Conservation (phyloP, 2,329 filamentous ascomycete genomes). For the Plenodomus tracheiphilus region DNA sequence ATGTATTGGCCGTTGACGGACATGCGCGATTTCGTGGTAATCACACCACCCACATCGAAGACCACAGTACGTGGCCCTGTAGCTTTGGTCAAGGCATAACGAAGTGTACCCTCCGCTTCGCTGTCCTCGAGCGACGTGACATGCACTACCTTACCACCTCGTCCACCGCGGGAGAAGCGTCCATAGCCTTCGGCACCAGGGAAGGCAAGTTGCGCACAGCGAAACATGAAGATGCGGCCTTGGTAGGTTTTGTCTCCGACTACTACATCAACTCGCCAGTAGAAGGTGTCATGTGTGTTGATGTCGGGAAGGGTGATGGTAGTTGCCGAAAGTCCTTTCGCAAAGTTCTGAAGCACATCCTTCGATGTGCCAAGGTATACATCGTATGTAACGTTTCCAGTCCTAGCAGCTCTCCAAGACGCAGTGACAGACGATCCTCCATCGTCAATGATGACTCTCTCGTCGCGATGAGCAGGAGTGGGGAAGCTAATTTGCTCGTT, state of each 20-base stretch:
- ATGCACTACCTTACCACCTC: slow-evolving; percentile 43
- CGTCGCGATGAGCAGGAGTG: slow-evolving; percentile 32
- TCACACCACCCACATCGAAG: slow-evolving; percentile 22
- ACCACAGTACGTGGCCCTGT: slow-evolving; percentile 20
- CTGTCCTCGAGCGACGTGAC: slow-evolving; percentile 44
- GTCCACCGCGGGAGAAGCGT: slow-evolving; percentile 41
- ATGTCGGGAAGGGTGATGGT: slow-evolving; percentile 8
- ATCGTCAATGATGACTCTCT: slow-evolving; percentile 27
- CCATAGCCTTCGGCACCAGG: slow-evolving; percentile 46
- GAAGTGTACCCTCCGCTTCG: slow-evolving; percentile 37
- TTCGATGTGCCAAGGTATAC: slow-evolving; percentile 26
- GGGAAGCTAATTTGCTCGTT: slow-evolving; percentile 32
- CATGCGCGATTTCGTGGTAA: slow-evolving; percentile 20
- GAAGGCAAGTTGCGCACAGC: slow-evolving; percentile 42
- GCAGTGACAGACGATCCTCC: slow-evolving; percentile 14
- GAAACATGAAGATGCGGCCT: slow-evolving; percentile 36
- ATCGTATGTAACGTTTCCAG: slow-evolving; percentile 20
- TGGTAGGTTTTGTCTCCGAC: slow-evolving; percentile 15
- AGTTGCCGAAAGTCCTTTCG: slow-evolving; percentile 3
- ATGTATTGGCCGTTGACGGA: slow-evolving; percentile 18
- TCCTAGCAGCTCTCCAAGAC: slow-evolving; percentile 27
- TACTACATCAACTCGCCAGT: slow-evolving; percentile 39
- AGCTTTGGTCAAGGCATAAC: slow-evolving; percentile 39
- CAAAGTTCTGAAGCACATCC: slow-evolving; percentile 8
- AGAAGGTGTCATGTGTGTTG: slow-evolving; percentile 27